Base-by-base conservation (phyloP, 1,139 yeast species). In the Hansenula lynferdii region DNA sequence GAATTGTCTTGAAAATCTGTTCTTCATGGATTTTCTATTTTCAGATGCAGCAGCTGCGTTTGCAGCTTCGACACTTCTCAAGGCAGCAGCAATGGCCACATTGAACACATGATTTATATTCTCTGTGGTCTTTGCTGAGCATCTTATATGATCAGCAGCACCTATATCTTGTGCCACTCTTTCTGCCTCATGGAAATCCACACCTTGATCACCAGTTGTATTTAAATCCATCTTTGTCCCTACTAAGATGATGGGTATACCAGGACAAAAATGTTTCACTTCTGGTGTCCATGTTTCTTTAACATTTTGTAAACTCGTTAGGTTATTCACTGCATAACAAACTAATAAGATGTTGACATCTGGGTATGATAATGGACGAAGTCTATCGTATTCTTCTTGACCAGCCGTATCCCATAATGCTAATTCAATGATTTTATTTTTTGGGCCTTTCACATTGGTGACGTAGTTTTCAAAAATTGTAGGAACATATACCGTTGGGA, bases 401-500 rank as follows among this genome's bases (percentile, higher is more conserved):
- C 96, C 96, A 0, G 96, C 96, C 0, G 97, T 87, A 60, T 90
- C 97, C 95, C 95, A 85, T 33, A 86, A 62, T 21, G 85, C 92
- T 54, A 86, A 67, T 62, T 78, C 94, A 42, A 81, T 72, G n/a
- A 70, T 56, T 47, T 77, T 75, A 30, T 55, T 53, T 2, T 36
- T 64, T 2, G 86, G 80, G 0, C 80, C 70, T 31, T 62, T 59
- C 6, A 85, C 77, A 37, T 76, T 75, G 10, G 89, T 77, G 20
- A 85, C 78, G 54, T 85, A 85, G 60, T 86, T 86, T 53, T 87
- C 96, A 62, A 87, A 87, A 19, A 89, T 85, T 0, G 95, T 86
- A 3, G 97, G 96, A 14, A 85, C 89, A 55, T 85, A 85, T 11
- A 75, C 71, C 34, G 71, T 72, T 3, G 96, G 96, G 55, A 84